Percentiles rank a stretch among this genome's conserved stretches.
Conservation (phyloP, 2,329 filamentous ascomycete genomes). For the Chalara sp. region DNA sequence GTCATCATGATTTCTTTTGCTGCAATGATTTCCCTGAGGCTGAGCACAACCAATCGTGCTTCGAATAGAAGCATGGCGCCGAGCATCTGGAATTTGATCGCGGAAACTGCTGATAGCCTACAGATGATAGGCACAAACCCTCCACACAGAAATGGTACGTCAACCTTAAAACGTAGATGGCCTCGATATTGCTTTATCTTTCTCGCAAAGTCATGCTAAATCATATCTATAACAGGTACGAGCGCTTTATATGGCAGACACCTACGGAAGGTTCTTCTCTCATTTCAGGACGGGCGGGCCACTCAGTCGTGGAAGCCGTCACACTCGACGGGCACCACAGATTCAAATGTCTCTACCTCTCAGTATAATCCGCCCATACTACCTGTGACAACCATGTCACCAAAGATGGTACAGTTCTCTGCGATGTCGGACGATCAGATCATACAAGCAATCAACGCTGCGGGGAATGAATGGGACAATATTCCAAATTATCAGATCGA, state of each 20-base stretch:
- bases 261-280: slow-evolving; percentile 34
- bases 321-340: too few relatives aligned
- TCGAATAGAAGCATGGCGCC: slow-evolving; percentile 50
- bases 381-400: too few relatives aligned
- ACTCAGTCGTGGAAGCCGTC: too few relatives aligned
- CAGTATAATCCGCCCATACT: too few relatives aligned
- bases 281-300: too few relatives aligned
- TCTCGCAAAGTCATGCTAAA: too few relatives aligned
- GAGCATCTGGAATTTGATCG: slow-evolving; percentile 56
- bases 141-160: slow-evolving; percentile 59
- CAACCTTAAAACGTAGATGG: slow-evolving; percentile 19
- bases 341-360: too few relatives aligned
- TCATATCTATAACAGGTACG: too few relatives aligned
- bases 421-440: slow-evolving; percentile 66
- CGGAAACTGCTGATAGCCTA: slow-evolving; percentile 61
- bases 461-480: slow-evolving; percentile 49
- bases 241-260: slow-evolving; percentile 48
- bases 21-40: slow-evolving; percentile 59
- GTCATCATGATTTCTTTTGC: slow-evolving; percentile 73
- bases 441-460: slow-evolving; percentile 56
- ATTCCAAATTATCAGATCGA: slow-evolving; percentile 18
- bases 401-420: slow-evolving; percentile 51
- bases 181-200: too few relatives aligned
- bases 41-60: slow-evolving; percentile 52
- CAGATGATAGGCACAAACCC: slow-evolving; percentile 63